Percentiles rank a stretch among this genome's conserved stretches.
Evolutionary conservation across 2,329 filamentous ascomycete species (phyloP).

Genomic region (Fusarium transvaalense): DNA sequence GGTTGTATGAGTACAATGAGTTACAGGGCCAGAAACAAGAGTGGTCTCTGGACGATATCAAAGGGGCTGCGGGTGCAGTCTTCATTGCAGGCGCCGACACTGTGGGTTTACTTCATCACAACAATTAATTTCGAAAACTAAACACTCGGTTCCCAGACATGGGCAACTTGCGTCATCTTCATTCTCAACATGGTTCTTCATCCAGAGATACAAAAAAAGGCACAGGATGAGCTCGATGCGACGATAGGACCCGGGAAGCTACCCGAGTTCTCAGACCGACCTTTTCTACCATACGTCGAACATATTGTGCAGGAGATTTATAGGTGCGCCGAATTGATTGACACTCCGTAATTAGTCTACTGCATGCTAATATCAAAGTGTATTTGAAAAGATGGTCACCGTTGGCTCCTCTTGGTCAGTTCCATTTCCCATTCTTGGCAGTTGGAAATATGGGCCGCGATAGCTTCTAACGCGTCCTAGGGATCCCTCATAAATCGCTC

Average conservation of each 20-base stretch:
- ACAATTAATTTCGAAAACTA: conserved; percentile 43
- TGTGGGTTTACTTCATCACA: conserved; percentile 37
- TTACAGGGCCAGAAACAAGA: conserved; percentile 25
- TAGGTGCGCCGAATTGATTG: conserved; percentile 44
- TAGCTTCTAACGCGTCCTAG: conserved; percentile 35
- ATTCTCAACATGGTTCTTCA: conserved; percentile 59
- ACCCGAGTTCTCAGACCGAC: conserved; percentile 60
- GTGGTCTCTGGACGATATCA: conserved; percentile 59
- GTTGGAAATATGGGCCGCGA: conserved; percentile 5
- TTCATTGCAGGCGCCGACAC: conserved; percentile 64
- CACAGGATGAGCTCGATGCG: conserved; percentile 60
- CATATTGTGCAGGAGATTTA: conserved; percentile 60
- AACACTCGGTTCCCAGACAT: conserved; percentile 38
- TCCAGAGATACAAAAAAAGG: conserved; percentile 61
- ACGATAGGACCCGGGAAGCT: conserved; percentile 58
- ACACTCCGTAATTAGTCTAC: not conserved
- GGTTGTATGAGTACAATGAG: conserved; percentile 33
- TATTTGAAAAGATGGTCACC: conserved; percentile 55
- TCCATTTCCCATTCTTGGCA: not conserved
- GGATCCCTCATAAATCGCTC: conserved; percentile 66
- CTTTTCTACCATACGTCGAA: conserved; percentile 59
- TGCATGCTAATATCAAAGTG: conserved; percentile 5
- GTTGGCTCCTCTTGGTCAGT: conserved; percentile 59
- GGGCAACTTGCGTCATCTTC: conserved; percentile 53
- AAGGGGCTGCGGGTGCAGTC: conserved; percentile 63